phyloP scores from a whole-genome alignment of 1,139 yeast species.

The Chernovozyma sophiae-reginae region DNA sequence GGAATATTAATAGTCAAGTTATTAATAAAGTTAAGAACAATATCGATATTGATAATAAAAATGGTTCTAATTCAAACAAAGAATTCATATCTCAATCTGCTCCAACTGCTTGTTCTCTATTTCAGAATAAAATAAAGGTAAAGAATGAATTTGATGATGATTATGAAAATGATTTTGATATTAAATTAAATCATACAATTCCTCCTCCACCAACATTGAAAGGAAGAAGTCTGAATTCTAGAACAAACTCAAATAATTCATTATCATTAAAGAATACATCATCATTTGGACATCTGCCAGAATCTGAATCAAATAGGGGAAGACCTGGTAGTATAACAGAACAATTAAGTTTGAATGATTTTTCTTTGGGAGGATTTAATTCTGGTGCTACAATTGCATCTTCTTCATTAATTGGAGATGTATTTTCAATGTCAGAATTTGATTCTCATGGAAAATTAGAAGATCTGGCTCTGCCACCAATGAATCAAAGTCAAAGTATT shows the following conservation, averaged over 20 bases:
- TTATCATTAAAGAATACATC: slow-evolving; percentile 1
- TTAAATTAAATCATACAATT: slow-evolving; percentile 3
- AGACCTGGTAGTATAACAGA: slow-evolving; percentile 8
- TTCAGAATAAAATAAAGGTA: slow-evolving; percentile 1
- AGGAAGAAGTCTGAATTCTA: background rate
- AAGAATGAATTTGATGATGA: slow-evolving; percentile 4
- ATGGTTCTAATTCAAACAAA: background rate
- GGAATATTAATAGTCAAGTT: background rate
- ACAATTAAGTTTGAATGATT: slow-evolving; percentile 13
- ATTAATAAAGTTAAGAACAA: background rate
- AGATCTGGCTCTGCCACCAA: slow-evolving; percentile 7
- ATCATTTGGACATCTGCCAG: background rate
- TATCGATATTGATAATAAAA: background rate
- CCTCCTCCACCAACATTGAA: slow-evolving; percentile 1
- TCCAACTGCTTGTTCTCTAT: slow-evolving; percentile 4
- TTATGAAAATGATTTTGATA: slow-evolving; percentile 3
- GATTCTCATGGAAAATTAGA: slow-evolving; percentile 5
- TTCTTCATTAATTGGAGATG: slow-evolving; percentile 1
- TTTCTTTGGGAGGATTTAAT: slow-evolving; percentile 19
- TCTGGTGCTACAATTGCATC: slow-evolving; percentile 5
- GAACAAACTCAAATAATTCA: slow-evolving; percentile 1
- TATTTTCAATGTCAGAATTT: slow-evolving; percentile 5
- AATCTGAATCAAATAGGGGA: background rate
- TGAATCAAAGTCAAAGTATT: background rate
- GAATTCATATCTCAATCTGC: background rate